A percentile compares a stretch with the other conserved stretches of the same genome.
These are phyloP conservation scores for Vanrija sp. DNA, from an alignment of 1,284 basidiomycete species.

Conservation along the genomic window DNA sequence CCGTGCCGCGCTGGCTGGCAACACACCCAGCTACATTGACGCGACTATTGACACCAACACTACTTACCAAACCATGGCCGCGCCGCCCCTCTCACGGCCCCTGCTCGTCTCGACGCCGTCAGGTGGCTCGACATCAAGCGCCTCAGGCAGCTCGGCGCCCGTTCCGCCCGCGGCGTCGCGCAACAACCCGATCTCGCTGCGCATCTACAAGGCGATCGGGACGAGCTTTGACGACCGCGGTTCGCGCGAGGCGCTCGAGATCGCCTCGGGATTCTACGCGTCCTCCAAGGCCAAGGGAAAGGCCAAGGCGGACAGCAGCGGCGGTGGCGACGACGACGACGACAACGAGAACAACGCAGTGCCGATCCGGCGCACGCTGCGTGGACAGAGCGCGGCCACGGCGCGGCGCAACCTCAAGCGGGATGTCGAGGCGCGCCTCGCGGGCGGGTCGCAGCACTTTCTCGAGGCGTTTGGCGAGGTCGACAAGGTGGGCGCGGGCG, in stretches of 20 bases:
- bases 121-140: neutral
- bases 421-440: conserved; percentile 77
- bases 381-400: conserved; percentile 51
- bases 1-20: neutral
- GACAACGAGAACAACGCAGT: neutral
- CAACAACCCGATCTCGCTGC: conserved; percentile 64
- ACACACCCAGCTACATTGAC: neutral
- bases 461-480: conserved; percentile 78
- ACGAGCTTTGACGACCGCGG: conserved; percentile 73
- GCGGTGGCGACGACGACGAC: neutral
- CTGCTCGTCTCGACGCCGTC: neutral
- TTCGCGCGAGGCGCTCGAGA: conserved; percentile 73
- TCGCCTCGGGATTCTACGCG: conserved; percentile 70
- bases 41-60: neutral
- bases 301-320: conserved; percentile 2
- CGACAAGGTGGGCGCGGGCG: conserved; percentile 62
- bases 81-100: neutral
- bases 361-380: conserved; percentile 35
- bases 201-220: conserved; percentile 83
- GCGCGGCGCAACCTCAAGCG: conserved; percentile 73
- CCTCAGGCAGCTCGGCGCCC: conserved; percentile 16
- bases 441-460: conserved; percentile 74
- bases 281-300: conserved; percentile 3
- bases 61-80: neutral
- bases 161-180: conserved; percentile 26